These are phyloP conservation scores for Galerina marginata DNA, from an alignment of 768 basidiomycete genomes.

Conservation along the genomic window DNA sequence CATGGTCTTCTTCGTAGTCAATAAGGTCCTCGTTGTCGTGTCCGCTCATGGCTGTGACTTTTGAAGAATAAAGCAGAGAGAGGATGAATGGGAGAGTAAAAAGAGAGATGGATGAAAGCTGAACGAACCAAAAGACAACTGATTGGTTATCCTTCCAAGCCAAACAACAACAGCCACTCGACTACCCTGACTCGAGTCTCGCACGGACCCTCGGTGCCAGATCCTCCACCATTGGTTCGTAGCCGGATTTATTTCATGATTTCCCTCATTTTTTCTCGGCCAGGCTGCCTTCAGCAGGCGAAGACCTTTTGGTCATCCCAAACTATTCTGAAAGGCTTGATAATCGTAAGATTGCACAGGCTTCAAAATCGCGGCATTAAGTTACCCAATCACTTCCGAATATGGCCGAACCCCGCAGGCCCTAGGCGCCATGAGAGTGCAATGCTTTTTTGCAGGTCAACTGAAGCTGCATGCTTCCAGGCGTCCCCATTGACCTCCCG, in stretches of 20 bases:
- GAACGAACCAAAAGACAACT: conserved; percentile 26
- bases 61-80: conserved; percentile 32
- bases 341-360: too few species aligned
- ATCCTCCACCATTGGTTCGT: not conserved
- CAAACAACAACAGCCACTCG: conserved; percentile 35
- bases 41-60: conserved; percentile 61
- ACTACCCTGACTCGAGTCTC: conserved; percentile 13
- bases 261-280: too few species aligned
- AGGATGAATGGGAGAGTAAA: conserved; percentile 28
- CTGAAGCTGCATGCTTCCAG: not conserved
- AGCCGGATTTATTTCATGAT: too few species aligned
- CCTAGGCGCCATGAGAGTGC: conserved; percentile 1
- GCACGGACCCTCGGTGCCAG: conserved; percentile 39
- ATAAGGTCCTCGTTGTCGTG: conserved; percentile 92
- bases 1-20: conserved; percentile 93
- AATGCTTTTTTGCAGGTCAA: conserved; percentile 15
- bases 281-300: too few species aligned
- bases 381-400: conserved; percentile 11
- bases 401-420: conserved; percentile 11
- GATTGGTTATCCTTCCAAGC: conserved; percentile 31
- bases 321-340: too few species aligned
- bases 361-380: not conserved
- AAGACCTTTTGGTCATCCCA: too few species aligned
- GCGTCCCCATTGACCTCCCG: not conserved
- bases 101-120: conserved; percentile 25